Evolutionary conservation across 805 yeast species (phyloP).

Genomic region (Lipomyces kockii): DNA sequence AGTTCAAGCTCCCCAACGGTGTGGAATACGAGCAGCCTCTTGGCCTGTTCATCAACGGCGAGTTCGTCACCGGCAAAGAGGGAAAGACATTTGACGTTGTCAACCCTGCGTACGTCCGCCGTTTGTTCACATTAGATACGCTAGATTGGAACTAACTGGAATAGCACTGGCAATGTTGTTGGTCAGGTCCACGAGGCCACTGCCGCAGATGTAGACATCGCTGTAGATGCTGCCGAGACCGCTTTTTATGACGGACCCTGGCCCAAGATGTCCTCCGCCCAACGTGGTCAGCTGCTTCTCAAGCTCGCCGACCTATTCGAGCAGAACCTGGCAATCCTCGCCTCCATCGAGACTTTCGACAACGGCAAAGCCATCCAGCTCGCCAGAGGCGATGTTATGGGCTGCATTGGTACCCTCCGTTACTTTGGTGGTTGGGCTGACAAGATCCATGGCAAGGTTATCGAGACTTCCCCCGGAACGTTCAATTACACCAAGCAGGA

Average conservation of each 20-base stretch:
- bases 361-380: constrained; percentile 78
- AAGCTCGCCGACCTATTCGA: constrained; percentile 82
- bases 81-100: constrained; percentile 65
- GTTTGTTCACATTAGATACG: no score
- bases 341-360: constrained; percentile 82
- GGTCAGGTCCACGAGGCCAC: constrained; percentile 74
- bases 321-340: constrained; percentile 68
- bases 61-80: constrained; percentile 65
- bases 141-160: neutral
- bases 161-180: constrained; percentile 58
- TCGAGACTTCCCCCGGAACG: constrained; percentile 75
- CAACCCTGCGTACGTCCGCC: constrained; percentile 36
- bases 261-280: constrained; percentile 69
- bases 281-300: constrained; percentile 64
- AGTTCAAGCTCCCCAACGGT: constrained; percentile 74
- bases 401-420: constrained; percentile 71
- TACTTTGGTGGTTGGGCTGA: constrained; percentile 93
- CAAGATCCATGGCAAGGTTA: constrained; percentile 74
- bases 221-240: constrained; percentile 80
- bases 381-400: constrained; percentile 71
- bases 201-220: constrained; percentile 77
- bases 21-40: constrained; percentile 74
- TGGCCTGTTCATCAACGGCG: constrained; percentile 80
- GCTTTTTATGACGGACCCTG: constrained; percentile 74
- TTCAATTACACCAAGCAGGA: constrained; percentile 82